phyloP scores from a whole-genome alignment of 495 filamentous ascomycete genomes.

The Talaromyces borbonicus region DNA sequence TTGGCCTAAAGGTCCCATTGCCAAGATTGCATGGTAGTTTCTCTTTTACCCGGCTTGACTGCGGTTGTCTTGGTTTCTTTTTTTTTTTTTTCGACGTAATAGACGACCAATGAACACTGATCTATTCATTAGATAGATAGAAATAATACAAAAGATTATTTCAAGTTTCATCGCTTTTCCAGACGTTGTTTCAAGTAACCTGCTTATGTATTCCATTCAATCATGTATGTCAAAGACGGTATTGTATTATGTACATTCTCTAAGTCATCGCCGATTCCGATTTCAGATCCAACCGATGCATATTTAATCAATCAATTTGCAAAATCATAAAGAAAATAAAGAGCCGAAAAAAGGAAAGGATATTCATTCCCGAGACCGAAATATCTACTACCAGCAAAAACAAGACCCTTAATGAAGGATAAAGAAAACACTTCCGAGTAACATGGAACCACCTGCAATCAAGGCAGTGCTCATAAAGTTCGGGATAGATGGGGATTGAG shows the following conservation, averaged over 20 bases:
- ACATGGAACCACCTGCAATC: not conserved
- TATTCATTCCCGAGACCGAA: not conserved
- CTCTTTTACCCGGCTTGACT: not conserved
- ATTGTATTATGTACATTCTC: conserved; percentile 4
- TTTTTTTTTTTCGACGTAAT: not conserved
- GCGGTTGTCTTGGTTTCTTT: too few species aligned
- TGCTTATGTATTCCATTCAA: not conserved
- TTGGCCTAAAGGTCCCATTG: conserved; percentile 36
- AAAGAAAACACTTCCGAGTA: not conserved
- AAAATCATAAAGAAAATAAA: not conserved
- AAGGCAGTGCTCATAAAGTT: not conserved
- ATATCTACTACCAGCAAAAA: not conserved
- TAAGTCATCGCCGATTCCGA: not conserved
- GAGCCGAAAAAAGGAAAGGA: not conserved
- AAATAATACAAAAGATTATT: not conserved
- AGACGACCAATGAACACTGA: not conserved
- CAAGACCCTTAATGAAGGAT: not conserved
- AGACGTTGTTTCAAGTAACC: not conserved
- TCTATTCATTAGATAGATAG: not conserved
- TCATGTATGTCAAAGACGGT: not conserved
- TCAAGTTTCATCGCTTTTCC: too few species aligned
- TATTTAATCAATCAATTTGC: too few species aligned
- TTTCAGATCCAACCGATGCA: not conserved
- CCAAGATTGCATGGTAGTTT: conserved; percentile 39
- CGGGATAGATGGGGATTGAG: not conserved